Percentiles rank a stretch among this genome's conserved stretches.
Conservation (phyloP, 208 protist genomes). For the Wallacemonas sp. region DNA sequence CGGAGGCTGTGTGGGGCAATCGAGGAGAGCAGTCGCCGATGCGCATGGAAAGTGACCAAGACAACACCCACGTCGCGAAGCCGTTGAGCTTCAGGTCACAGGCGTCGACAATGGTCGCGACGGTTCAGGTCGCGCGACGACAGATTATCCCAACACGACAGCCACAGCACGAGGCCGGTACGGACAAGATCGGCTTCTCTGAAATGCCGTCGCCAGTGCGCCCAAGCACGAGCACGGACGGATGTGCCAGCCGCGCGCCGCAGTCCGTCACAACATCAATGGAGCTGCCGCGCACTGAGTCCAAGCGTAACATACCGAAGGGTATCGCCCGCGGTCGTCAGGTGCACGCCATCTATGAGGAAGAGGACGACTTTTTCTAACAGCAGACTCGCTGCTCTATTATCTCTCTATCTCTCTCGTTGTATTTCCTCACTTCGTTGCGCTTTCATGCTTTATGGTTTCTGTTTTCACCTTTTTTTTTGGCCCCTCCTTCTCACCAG, state of each 20-base stretch:
- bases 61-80: neutral
- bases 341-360: conserved; percentile 13
- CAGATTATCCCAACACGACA: conserved; percentile 2
- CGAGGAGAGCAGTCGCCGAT: neutral
- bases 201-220: too few species aligned
- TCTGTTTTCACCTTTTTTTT: conserved; percentile 4
- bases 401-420: too few species aligned
- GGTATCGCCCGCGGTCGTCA: conserved; percentile 11
- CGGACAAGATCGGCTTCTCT: too few species aligned
- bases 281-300: conserved; percentile 5
- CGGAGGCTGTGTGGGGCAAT: conserved; percentile 20
- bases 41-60: neutral
- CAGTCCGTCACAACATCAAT: neutral
- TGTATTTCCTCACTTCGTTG: too few species aligned
- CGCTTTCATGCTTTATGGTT: neutral
- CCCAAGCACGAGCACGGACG: neutral
- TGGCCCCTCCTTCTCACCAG: neutral
- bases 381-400: too few species aligned
- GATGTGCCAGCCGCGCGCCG: too few species aligned
- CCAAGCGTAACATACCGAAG: neutral
- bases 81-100: conserved; percentile 12
- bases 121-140: neutral
- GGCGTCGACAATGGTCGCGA: neutral
- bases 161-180: too few species aligned
- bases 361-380: conserved; percentile 18